A percentile compares a stretch with the other conserved stretches of the same genome.
Evolutionary conservation across 169 alveolate genomes (phyloP).

Genomic region (Eimeria sp.): DNA sequence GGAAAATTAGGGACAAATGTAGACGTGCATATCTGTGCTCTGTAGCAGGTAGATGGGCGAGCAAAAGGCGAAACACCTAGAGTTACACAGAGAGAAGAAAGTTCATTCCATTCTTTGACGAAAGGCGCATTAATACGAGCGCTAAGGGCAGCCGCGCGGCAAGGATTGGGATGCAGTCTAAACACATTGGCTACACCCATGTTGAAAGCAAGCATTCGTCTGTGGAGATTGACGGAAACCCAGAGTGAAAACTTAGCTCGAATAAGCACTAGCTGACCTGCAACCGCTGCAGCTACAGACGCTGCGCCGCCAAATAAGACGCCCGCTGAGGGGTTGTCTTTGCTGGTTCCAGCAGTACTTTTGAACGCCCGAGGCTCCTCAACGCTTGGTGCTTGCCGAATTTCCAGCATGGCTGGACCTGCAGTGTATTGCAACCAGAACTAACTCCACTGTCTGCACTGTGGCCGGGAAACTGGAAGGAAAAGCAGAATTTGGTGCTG

Average conservation of each 20-base stretch:
- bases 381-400: conserved; percentile 62
- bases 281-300: conserved; percentile 39
- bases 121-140: neutral
- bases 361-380: conserved; percentile 17
- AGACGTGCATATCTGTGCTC: neutral
- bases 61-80: neutral
- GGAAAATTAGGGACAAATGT: neutral
- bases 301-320: conserved; percentile 53
- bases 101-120: neutral
- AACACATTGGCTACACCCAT: neutral
- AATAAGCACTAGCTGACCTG: conserved; percentile 31
- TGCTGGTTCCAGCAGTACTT: neutral
- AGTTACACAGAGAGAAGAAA: neutral
- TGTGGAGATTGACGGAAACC: neutral
- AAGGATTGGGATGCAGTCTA: neutral
- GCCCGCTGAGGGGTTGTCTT: neutral
- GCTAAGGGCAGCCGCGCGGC: neutral
- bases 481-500: neutral
- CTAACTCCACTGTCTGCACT: neutral
- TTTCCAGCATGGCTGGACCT: conserved; percentile 72
- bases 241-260: neutral
- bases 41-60: neutral
- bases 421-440: conserved; percentile 5
- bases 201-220: neutral
- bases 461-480: neutral